Evolutionary conservation across 495 filamentous ascomycete species (phyloP).

Genomic region (Aspergillus incahuasiensis): DNA sequence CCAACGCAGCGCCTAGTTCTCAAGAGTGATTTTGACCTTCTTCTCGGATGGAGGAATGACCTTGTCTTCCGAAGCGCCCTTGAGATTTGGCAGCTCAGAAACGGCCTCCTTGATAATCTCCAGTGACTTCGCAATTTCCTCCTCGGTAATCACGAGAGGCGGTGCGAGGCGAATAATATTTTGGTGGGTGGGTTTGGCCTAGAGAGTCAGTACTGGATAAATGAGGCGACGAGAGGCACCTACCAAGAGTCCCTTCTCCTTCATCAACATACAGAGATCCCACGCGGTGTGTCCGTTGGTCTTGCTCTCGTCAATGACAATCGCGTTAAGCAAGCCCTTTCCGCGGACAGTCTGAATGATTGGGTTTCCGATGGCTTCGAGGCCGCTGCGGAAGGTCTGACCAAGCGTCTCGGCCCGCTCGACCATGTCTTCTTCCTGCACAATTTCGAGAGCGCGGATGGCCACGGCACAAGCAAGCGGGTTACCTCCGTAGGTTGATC

Average conservation of each 20-base stretch:
- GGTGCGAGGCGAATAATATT: slow-evolving; percentile 76
- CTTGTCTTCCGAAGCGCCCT: slow-evolving; percentile 41
- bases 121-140: slow-evolving; percentile 46
- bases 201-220: slow-evolving; percentile 25
- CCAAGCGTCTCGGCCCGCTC: slow-evolving; percentile 77
- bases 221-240: slow-evolving; percentile 18
- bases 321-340: slow-evolving; percentile 92
- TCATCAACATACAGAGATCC: slow-evolving; percentile 94
- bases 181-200: slow-evolving; percentile 98
- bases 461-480: slow-evolving; percentile 95
- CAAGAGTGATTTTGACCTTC: slow-evolving; percentile 46
- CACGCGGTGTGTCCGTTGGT: slow-evolving; percentile 85
- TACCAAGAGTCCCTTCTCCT: slow-evolving; percentile 92
- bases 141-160: slow-evolving; percentile 53
- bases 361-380: slow-evolving; percentile 65
- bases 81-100: slow-evolving; percentile 45
- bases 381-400: slow-evolving; percentile 74
- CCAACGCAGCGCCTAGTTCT: slow-evolving; percentile 32
- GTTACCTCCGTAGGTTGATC: slow-evolving; percentile 96
- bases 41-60: slow-evolving; percentile 48
- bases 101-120: slow-evolving; percentile 47
- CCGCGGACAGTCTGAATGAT: slow-evolving; percentile 82
- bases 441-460: slow-evolving; percentile 90
- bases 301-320: slow-evolving; percentile 90
- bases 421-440: slow-evolving; percentile 85